Evolutionary conservation across 805 yeast genomes (phyloP).

Genomic region (Yarrowia porcina): DNA sequence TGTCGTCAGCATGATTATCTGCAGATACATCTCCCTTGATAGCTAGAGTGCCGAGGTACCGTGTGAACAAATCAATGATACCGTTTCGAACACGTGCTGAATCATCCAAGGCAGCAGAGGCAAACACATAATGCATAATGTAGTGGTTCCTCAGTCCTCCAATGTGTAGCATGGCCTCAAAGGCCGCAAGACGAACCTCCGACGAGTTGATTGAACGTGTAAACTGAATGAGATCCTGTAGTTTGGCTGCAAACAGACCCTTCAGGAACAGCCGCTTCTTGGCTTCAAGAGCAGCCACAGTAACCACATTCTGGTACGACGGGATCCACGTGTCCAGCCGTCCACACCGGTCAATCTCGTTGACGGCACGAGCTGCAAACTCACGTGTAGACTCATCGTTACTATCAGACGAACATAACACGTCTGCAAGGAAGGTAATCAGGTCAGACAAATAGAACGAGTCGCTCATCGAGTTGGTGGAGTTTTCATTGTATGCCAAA

Average conservation of each 20-base stretch:
- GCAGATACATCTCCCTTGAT: conserved; percentile 47
- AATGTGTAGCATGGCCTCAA: conserved; percentile 61
- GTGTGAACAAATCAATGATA: conserved; percentile 47
- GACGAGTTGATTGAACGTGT: conserved; percentile 48
- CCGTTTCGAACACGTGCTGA: conserved; percentile 52
- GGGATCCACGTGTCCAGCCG: conserved; percentile 87
- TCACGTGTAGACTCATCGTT: conserved; percentile 27
- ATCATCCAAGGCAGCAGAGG: conserved; percentile 53
- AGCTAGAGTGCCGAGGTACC: conserved; percentile 64
- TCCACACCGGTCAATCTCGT: conserved; percentile 69
- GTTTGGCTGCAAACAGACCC: conserved; percentile 51
- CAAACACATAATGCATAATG: conserved; percentile 60
- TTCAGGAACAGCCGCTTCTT: conserved; percentile 56
- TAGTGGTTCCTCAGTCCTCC: conserved; percentile 73
- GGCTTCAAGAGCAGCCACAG: conserved; percentile 55
- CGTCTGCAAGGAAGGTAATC: conserved; percentile 46
- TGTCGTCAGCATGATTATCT: conserved; percentile 33
- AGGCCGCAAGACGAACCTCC: conserved; percentile 63
- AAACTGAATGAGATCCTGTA: conserved; percentile 54
- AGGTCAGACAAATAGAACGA: conserved; percentile 60
- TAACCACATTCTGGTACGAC: conserved; percentile 56
- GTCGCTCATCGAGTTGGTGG: conserved; percentile 73
- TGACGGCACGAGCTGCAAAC: conserved; percentile 49
- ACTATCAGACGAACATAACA: conserved; percentile 24
- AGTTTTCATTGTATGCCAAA: conserved; percentile 79